Conservation (phyloP, 345 rosid species). For the Rhodamnia rubescens region DNA sequence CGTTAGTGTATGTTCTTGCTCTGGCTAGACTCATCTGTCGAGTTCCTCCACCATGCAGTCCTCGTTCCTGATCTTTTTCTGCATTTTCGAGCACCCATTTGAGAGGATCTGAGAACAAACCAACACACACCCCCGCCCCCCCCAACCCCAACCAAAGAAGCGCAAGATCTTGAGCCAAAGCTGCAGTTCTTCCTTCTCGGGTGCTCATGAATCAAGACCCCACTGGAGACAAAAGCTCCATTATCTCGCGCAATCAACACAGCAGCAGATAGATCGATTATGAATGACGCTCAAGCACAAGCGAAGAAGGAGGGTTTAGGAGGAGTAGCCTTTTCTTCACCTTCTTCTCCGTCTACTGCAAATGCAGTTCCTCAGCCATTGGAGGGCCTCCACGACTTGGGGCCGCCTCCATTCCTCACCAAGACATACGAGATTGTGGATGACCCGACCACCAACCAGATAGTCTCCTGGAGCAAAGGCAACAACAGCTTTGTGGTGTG, state of each 20-base stretch:
- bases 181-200: background rate
- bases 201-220: background rate
- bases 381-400: background rate
- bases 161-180: background rate
- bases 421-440: constrained; percentile 20
- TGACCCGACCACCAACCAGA: constrained; percentile 5
- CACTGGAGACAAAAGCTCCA: background rate
- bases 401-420: constrained; percentile 13
- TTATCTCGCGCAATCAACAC: background rate
- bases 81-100: background rate
- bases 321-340: background rate
- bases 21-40: background rate
- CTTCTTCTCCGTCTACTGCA: background rate
- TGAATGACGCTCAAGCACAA: background rate
- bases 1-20: background rate
- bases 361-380: constrained; percentile 4
- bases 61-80: background rate
- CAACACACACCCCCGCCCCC: too few species aligned
- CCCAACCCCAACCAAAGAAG: background rate
- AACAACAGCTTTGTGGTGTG: constrained; percentile 12
- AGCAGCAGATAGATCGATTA: background rate
- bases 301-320: background rate
- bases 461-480: constrained; percentile 11
- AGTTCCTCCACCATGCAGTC: background rate
- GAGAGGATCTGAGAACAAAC: background rate